Conservation (phyloP, 768 basidiomycete species). For the Mycena venus region DNA sequence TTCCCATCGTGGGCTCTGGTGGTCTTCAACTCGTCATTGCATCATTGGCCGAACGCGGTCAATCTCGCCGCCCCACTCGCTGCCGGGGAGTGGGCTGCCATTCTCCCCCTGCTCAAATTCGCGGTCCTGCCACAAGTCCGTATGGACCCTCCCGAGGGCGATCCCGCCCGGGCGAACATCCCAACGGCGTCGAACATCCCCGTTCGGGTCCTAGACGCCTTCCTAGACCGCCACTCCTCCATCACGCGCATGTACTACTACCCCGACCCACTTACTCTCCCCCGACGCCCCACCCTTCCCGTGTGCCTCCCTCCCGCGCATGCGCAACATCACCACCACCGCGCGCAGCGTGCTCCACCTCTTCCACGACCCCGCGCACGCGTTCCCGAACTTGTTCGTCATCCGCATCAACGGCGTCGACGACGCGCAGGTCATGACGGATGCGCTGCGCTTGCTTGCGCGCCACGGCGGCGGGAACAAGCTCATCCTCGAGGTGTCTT, state of each 20-base stretch:
- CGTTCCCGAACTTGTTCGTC: conserved; percentile 19
- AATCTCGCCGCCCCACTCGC: conserved; percentile 20
- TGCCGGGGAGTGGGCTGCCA: conserved; percentile 25
- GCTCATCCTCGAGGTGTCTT: conserved; percentile 24
- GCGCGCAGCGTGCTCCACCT: conserved; percentile 17
- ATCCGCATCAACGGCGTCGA: conserved; percentile 15
- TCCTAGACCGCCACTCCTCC: conserved; percentile 19
- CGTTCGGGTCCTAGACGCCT: conserved; percentile 24
- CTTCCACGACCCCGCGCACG: background rate
- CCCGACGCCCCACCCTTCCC: conserved; percentile 8
- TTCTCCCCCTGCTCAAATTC: conserved; percentile 23
- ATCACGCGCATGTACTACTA: conserved; percentile 30
- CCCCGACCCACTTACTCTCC: conserved; percentile 21
- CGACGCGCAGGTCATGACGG: background rate
- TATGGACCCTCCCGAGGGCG: conserved; percentile 13
- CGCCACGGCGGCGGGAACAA: conserved; percentile 9
- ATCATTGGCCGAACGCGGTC: conserved; percentile 23
- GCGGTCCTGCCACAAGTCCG: conserved; percentile 14
- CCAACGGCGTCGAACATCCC: background rate
- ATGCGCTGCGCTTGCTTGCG: conserved; percentile 2
- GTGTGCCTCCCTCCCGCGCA: background rate
- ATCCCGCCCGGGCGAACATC: background rate
- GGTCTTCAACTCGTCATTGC: conserved; percentile 4
- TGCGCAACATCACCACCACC: conserved; percentile 27
- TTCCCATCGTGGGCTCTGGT: conserved; percentile 21